Conservation (phyloP, 2,329 filamentous ascomycete genomes). For the Fusarium fujikuroi region DNA sequence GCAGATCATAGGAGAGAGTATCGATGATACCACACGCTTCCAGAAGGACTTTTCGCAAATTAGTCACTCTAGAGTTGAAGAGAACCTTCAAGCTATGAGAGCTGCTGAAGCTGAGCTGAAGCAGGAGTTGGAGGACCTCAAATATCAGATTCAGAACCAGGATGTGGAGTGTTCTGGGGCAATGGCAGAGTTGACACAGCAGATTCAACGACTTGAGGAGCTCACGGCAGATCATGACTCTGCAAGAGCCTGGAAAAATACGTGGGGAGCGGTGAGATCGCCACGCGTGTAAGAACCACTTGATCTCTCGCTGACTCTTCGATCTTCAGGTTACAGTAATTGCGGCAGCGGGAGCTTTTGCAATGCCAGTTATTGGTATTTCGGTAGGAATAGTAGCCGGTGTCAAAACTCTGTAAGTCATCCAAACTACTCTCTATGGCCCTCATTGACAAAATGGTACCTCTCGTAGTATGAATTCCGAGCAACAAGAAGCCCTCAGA, state of each 20-base stretch:
- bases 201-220: background rate
- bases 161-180: background rate
- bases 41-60: background rate
- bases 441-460: background rate
- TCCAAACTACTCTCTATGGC: background rate
- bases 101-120: background rate
- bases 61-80: background rate
- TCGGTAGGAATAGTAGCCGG: background rate
- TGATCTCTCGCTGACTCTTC: background rate
- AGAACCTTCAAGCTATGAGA: background rate
- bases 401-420: background rate
- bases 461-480: background rate
- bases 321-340: background rate
- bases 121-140: background rate
- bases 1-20: background rate
- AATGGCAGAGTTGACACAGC: background rate
- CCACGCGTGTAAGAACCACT: background rate
- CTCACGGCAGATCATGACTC: background rate
- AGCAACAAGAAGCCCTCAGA: background rate
- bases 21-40: background rate
- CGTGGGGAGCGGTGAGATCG: background rate
- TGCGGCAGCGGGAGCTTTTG: background rate
- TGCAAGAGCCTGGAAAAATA: background rate
- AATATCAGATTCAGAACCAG: background rate
- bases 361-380: background rate